Conservation (phyloP, 345 rosid genomes). For the Theobroma cacao region DNA sequence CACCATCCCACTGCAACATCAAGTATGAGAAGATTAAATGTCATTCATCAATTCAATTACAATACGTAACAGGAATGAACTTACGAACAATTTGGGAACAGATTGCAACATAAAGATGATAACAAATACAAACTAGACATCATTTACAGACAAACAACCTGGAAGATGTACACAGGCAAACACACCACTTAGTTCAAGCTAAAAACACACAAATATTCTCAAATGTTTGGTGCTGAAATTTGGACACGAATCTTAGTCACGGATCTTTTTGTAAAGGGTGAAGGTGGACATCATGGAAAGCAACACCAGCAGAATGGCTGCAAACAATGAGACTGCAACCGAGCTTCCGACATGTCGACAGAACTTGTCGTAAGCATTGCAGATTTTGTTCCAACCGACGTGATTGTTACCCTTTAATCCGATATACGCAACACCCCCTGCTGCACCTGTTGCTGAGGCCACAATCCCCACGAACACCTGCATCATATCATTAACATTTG, state of each 20-base stretch:
- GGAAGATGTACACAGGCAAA: too few species aligned
- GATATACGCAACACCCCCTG: slow-evolving; percentile 70
- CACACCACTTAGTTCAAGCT: background rate
- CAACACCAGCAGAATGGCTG: slow-evolving; percentile 54
- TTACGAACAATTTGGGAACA: background rate
- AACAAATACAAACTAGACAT: background rate
- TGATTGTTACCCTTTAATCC: slow-evolving; percentile 67
- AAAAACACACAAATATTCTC: background rate
- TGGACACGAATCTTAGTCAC: slow-evolving; percentile 11
- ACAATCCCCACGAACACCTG: slow-evolving; percentile 74
- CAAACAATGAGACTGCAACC: slow-evolving; percentile 43
- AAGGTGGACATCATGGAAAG: slow-evolving; percentile 48
- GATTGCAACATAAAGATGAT: background rate
- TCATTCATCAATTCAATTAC: background rate
- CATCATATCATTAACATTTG: slow-evolving; percentile 5
- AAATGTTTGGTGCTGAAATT: background rate
- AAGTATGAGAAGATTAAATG: background rate
- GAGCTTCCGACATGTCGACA: slow-evolving; percentile 55
- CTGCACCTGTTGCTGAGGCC: slow-evolving; percentile 76
- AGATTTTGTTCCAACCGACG: slow-evolving; percentile 48
- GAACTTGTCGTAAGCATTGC: slow-evolving; percentile 54
- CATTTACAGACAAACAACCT: background rate
- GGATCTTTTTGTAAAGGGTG: slow-evolving; percentile 42
- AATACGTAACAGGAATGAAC: background rate
- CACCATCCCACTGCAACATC: background rate